Evolutionary conservation across 495 filamentous ascomycete genomes (phyloP).

Genomic region (Amphirosellinia nigrospora): DNA sequence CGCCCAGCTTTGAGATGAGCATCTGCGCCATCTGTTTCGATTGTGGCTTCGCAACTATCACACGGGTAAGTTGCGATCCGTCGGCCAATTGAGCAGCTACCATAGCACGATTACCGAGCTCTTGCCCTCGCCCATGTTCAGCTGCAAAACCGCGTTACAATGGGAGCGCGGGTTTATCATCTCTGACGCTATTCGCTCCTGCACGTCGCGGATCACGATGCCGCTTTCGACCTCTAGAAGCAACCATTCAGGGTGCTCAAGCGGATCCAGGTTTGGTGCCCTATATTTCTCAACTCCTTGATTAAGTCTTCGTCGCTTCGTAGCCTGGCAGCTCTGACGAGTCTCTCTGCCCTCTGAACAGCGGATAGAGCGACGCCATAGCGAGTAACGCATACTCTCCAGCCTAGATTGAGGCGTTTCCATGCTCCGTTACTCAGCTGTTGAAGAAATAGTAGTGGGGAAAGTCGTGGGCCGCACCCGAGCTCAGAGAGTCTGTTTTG

Average conservation of each 20-base stretch:
- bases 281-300: slow-evolving; percentile 58
- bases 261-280: slow-evolving; percentile 60
- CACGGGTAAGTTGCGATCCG: slow-evolving; percentile 54
- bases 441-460: slow-evolving; percentile 27
- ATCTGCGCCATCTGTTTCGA: slow-evolving; percentile 68
- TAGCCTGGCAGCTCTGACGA: slow-evolving; percentile 28
- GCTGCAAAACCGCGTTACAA: slow-evolving; percentile 64
- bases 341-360: slow-evolving; percentile 49
- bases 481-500: background rate
- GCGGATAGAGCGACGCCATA: slow-evolving; percentile 45
- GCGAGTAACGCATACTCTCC: slow-evolving; percentile 40
- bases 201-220: slow-evolving; percentile 66
- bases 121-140: slow-evolving; percentile 82
- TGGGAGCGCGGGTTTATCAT: slow-evolving; percentile 59
- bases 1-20: slow-evolving; percentile 64
- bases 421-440: background rate
- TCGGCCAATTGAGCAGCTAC: slow-evolving; percentile 63
- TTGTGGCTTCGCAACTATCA: slow-evolving; percentile 69
- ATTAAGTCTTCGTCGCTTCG: slow-evolving; percentile 46
- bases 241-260: slow-evolving; percentile 60
- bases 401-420: slow-evolving; percentile 27
- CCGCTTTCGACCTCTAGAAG: slow-evolving; percentile 69
- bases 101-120: slow-evolving; percentile 71
- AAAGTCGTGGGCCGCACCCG: slow-evolving; percentile 39
- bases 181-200: slow-evolving; percentile 59